Evolutionary conservation across 2,329 filamentous ascomycete genomes (phyloP), one percentile per base, ranked within the genome.

Genomic region (Xylaria multiplex): DNA sequence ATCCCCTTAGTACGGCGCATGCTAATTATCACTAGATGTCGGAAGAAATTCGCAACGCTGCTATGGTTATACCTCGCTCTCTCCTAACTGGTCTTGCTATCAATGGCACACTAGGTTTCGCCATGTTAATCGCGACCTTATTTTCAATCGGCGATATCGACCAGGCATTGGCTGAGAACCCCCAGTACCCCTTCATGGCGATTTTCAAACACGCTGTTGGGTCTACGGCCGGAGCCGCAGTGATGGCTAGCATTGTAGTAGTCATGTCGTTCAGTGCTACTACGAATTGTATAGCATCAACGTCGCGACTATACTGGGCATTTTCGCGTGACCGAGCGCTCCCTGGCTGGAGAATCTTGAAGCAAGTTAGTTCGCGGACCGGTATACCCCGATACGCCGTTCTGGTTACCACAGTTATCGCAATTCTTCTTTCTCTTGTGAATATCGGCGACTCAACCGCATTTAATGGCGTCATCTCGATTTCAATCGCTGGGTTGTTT

Each of bases 181-280:
- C 85, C 0, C 81, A 81, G 0, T 86, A 85, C 53, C 86, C 88
- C 0, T 88, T 87, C 68, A 88, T 90, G 71, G 80, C 86, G 57
- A 82, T 88, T 27, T 88, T 88, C 63, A 79, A 80, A 67, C 80
- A 86, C 40, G 82, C 82, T 1, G 84, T 84, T 2, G 76, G 79
- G 1, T 83, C 81, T 14, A 73, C 79, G 2, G 80, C 79, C 1
- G 85, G 82, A 0, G 81, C 85, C 0, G 81, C 81, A 1, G 79
- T 82, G 27, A 85, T 87, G 81, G 79, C 81, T 0, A 73, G 79
- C 2, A 79, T 87, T 24, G 74, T 87, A 2, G 78, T 86, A 3
- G 74, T 85, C 13, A 81, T 85, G 27, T 75, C 82, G 7, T 80
- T 81, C 1, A 82, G 79, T 16, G 81, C 82, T 46, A 83, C 81